Base-by-base conservation (phyloP, 768 basidiomycete genomes). In the Lepiota subincarnata region DNA sequence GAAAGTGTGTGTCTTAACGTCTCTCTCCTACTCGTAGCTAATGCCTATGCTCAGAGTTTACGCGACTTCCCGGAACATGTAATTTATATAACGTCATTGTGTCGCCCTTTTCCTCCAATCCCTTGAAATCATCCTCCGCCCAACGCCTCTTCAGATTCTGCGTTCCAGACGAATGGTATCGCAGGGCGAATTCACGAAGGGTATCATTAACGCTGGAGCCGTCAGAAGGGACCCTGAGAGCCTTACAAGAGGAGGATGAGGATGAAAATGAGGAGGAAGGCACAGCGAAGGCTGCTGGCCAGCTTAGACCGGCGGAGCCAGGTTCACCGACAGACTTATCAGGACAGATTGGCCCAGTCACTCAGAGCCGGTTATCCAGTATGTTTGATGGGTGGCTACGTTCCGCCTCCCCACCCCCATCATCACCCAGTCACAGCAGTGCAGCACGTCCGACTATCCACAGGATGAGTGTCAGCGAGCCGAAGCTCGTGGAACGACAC, bases 151-250 rank as follows among this genome's bases (percentile, higher is more conserved):
- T 87, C 62, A 75, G 77, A 22, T 78, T 91, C 51, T 87, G 84
- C 56, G 81, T 92, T 6, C 87, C 87, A 1, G 87, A 87, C 49
- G 84, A 86, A 62, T 92, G 86, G 90, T 92, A 82, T 66, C 81
- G 83, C 53, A 79, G 87, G 14, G 81, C 83, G 16, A 86, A 79
- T 56, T 77, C 83, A 6, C 80, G 81, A 0, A 71, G 68, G 36
- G 61, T 75, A 1, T 80, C 82, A 12, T 64, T 73, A 19, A 78
- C 80, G 0, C 48, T 70, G 7, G 75, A 75, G 31, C 78, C 81
- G 2, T 83, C 82, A 2, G 75, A 83, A 26, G 68, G 73, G 20
- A 81, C 80, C 0, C 68, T 82, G 41, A 71, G 70, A 41, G 74
- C 78, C 2, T 63, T 81, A 39, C 71, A 82, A 57, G 79, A 80